Base-by-base conservation (phyloP, 805 yeast species). In the Ogataea neopini region DNA sequence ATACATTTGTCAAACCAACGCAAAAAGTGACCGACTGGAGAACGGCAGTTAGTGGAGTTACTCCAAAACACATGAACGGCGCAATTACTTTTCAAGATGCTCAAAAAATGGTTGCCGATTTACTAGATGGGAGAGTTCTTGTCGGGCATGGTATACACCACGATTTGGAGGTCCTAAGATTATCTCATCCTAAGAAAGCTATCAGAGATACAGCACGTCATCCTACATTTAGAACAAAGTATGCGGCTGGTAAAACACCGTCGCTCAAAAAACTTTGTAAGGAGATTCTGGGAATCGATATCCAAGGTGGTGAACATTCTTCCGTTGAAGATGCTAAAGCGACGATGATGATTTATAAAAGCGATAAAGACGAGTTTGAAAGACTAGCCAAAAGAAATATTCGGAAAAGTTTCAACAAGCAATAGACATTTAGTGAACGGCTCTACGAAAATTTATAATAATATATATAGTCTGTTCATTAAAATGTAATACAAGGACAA, bases 291-390 rank as follows among this genome's bases (percentile, higher is more conserved):
- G 72, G 76, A 1, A 46, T 76, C 1, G 82, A 79, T 8, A 87
- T 90, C 48, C 96, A 90, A 64, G 70, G 69, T 0, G 88, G 84
- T 1, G 76, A 81, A 51, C 97, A 91, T 69, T 85, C 94, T 3
- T 88, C 96, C 0, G 88, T 90, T 1, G 96, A 88, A 61, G 97
- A 90, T 69, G 96, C 97, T 0, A 79, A 80, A 59, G 91, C 91
- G 1, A 83, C 96, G 0, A 91, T 90, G 96, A 63, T 83, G 50
- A 66, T 90, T n/a, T 90, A 81, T 60, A 76, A 86, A 50, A 60
- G 77, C 44, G 76, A 79, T 52, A 83, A 79, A 60, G 72, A 69
- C 44, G 88, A 79, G 44, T 83, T 87, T 59, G 94, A 84, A 54
- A 68, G 67, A 38, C 40, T 62, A 2, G 30, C 37, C 8, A 25